phyloP scores from a whole-genome alignment of 2,329 filamentous ascomycete species.

The Scytalidium sp. region DNA sequence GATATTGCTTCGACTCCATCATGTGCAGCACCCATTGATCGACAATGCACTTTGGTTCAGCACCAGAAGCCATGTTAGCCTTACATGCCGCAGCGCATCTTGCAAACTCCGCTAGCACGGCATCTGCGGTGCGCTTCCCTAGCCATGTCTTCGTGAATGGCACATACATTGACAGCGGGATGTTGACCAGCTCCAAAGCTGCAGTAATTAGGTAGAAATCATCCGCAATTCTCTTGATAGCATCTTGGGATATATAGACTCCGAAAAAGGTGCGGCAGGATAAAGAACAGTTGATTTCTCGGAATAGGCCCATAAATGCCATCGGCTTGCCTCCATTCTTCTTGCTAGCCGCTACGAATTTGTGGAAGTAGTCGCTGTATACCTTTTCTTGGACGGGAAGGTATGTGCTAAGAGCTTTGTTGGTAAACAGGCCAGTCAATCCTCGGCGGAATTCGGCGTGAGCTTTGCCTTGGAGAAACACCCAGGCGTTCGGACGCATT shows the following conservation, averaged over 20 bases:
- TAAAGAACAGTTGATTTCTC: conserved; percentile 91
- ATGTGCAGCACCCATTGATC: conserved; percentile 91
- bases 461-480: conserved; percentile 91
- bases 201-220: conserved; percentile 97
- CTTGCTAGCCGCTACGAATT: conserved; percentile 73
- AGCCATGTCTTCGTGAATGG: conserved; percentile 97
- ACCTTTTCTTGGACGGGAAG: conserved; percentile 91
- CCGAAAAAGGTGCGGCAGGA: conserved; percentile 97
- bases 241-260: conserved; percentile 87
- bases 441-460: conserved; percentile 98
- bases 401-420: conserved; percentile 81
- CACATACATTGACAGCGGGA: conserved; percentile 93
- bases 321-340: conserved; percentile 69
- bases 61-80: conserved; percentile 85
- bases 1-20: conserved; percentile 77
- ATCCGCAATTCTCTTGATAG: conserved; percentile 90
- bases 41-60: conserved; percentile 87
- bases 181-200: conserved; percentile 95
- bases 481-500: conserved; percentile 89
- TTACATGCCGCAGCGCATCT: conserved; percentile 93
- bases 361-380: conserved; percentile 81
- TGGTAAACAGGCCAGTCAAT: conserved; percentile 90
- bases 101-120: conserved; percentile 84
- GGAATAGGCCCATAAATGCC: conserved; percentile 88
- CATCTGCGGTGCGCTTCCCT: conserved; percentile 90